Evolutionary conservation across 495 filamentous ascomycete species (phyloP).

Genomic region (Chlorociboria aeruginascens): DNA sequence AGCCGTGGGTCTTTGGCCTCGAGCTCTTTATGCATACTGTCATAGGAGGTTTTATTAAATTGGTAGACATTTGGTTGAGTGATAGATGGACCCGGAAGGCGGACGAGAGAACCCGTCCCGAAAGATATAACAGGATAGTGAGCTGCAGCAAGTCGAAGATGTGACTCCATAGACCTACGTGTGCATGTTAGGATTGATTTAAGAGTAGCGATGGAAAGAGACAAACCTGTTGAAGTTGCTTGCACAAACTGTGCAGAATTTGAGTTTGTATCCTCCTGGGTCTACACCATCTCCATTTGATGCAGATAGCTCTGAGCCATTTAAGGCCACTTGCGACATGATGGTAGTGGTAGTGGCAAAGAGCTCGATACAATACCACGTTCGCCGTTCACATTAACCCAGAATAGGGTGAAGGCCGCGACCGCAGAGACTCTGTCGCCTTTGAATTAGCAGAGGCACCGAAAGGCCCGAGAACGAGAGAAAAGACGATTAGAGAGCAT

Average conservation of each 20-base stretch:
- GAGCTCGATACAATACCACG: neutral
- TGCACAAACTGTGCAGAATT: slow-evolving; percentile 97
- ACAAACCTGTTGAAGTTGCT: slow-evolving; percentile 87
- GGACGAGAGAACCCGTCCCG: slow-evolving; percentile 89
- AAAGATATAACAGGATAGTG: slow-evolving; percentile 96
- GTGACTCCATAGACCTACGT: slow-evolving; percentile 86
- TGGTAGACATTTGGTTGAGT: slow-evolving; percentile 91
- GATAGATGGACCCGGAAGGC: slow-evolving; percentile 84
- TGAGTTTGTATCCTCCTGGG: slow-evolving; percentile 57
- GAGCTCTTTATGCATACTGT: slow-evolving; percentile 82
- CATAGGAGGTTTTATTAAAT: slow-evolving; percentile 92
- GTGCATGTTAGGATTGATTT: neutral
- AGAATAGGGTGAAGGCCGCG: neutral
- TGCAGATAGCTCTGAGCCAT: slow-evolving; percentile 13
- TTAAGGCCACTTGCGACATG: slow-evolving; percentile 14
- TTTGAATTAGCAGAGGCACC: neutral
- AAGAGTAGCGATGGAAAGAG: neutral
- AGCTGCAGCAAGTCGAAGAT: slow-evolving; percentile 74
- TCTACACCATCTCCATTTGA: slow-evolving; percentile 31
- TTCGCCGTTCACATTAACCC: too few relatives aligned
- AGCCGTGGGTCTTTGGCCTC: slow-evolving; percentile 72
- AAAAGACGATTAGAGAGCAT: slow-evolving; percentile 4
- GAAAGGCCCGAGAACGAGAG: neutral
- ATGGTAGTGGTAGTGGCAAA: neutral
- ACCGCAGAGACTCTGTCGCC: neutral